Percentiles rank a stretch among this genome's conserved stretches.
Conservation (phyloP, 1,139 yeast genomes). For the Geotrichum candidum region DNA sequence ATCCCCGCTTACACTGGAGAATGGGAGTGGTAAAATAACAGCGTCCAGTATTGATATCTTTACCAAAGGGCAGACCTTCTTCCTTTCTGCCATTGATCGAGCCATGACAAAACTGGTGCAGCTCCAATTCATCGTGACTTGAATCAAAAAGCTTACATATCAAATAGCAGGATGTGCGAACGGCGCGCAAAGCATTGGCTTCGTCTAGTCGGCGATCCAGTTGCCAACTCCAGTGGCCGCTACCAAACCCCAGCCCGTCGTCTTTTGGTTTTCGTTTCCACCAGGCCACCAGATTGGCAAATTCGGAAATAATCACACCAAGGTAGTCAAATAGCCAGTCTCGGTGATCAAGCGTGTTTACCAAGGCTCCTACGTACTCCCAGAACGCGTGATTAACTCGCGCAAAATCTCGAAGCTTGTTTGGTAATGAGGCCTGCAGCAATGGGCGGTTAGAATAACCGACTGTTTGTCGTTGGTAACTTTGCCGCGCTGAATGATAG, state of each 20-base stretch:
- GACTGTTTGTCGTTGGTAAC: not conserved
- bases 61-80: not conserved
- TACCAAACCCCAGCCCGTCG: not conserved
- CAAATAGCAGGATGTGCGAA: constrained; percentile 15
- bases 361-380: constrained; percentile 16
- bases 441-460: not conserved
- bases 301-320: constrained; percentile 12
- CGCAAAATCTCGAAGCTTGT: constrained; percentile 6
- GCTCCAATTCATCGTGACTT: constrained; percentile 12
- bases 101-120: constrained; percentile 1
- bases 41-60: too few relatives aligned
- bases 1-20: not conserved
- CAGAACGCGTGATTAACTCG: constrained; percentile 17
- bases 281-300: not conserved
- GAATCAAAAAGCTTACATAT: constrained; percentile 17
- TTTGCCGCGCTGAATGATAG: not conserved
- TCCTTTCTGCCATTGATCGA: not conserved
- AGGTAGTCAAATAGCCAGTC: constrained; percentile 18
- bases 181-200: constrained; percentile 9
- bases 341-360: constrained; percentile 13
- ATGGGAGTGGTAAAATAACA: not conserved
- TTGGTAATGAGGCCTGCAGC: not conserved
- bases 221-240: not conserved
- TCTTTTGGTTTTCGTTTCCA: not conserved
- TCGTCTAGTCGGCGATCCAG: not conserved